Base-by-base conservation (phyloP, 805 yeast genomes). In the Huiozyma sinensis region DNA sequence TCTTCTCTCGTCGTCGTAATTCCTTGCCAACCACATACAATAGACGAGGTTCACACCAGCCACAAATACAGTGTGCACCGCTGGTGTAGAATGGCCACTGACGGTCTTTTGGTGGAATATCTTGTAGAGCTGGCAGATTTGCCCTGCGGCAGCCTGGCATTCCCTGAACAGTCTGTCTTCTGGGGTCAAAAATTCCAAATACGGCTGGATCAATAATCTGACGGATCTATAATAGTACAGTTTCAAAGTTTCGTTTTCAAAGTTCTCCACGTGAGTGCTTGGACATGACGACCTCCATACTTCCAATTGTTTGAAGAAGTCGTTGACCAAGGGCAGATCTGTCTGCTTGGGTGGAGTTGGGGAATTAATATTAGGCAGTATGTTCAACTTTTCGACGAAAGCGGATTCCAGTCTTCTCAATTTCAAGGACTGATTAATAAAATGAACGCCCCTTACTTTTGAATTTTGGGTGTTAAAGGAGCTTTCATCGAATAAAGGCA, bases 101-200 rank as follows among this genome's bases (percentile, higher is more conserved):
- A 72, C 76, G 0, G 83, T 76, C 51, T 73, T 76, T 51, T 77
- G 79, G 56, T 77, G 82, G 54, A 76, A 78, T 7, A 73, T 76
- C 50, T 77, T 76, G 55, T 77, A 76, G 13, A 78, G 63, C 51
- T 75, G 81, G 55, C 84, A 78, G 38, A 79, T 75, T 54, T 77
- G 81, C 36, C 84, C 85, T 1, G 84, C 83, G 31, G 82, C 83
- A 1, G 80, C 80, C 53, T 79, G 83, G 56, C 85, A 79, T 58
- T 78, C 83, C 43, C 71, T 68, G 54, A 79, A 78, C 27, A 79
- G 59, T 41, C 74, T 66, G 54, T 77, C 80, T 51, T 73, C 75
- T 9, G 84, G 83, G 42, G 74, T 77, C 51, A 79, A 57, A n/a
- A 76, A 58, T 50, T 77, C 83, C 46, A 79, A 55, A 55, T 75